Base-by-base conservation (phyloP, 176 grass and related monocot species). In the Bonia amplexicaulis region DNA sequence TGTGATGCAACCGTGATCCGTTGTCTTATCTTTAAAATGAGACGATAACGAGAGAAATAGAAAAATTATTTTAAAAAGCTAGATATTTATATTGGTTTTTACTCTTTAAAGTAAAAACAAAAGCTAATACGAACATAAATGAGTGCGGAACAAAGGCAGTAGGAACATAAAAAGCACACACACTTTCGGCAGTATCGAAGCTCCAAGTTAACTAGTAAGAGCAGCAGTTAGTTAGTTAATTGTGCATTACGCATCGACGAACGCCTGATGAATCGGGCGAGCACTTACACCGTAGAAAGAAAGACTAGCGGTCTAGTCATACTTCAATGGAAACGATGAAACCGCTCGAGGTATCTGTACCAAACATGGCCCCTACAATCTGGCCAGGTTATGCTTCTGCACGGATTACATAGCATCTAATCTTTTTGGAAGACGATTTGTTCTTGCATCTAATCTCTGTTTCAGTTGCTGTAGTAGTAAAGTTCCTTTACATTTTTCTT, bases 141-240 rank as follows among this genome's bases (percentile, higher is more conserved):
- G 1, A 2, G 19, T 78, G 13, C 14, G 6, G 52, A 73, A 68
- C n/a, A 81, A 81, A 80, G 37, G 49, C 2, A 6, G 13, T 67
- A 59, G 37, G 77, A 59, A 63, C 41, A 82, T 68, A 67, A 52
- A 87, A 87, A 61, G 63, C 51, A 6, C 15, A 52, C 26, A 51
- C 52, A 14, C 85, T 88, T 88, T 82, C 79, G 86, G 78, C 85
- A 60, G 62, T 40, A 66, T 81, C 46, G n/a, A 47, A 65, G 14
- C 12, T 55, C 73, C 73, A 77, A 71, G 62, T 46, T 17, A 27
- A 39, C 77, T 22, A n/a, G 17, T 73, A 61, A 26, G n/a, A 26
- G 23, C 5, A 26, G 3, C 23, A 26, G 23, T 61, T 61, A 6
- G 23, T 61, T 61, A 6, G 25, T 26, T 61, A 26, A 5, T 12